Conservation (phyloP, 148 eudicot species). For the Silene uniflora region DNA sequence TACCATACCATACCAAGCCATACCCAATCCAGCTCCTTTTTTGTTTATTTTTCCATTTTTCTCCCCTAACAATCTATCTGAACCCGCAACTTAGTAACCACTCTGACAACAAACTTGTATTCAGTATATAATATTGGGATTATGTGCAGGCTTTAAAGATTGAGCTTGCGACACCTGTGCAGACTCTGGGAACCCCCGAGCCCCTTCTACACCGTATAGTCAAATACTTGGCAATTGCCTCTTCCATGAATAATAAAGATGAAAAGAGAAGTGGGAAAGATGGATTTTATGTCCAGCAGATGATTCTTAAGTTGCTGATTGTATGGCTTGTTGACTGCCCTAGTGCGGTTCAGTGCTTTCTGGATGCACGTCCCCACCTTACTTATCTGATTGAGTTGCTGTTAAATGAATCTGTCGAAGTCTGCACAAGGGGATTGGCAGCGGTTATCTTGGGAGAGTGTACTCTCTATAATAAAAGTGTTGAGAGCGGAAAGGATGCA, state of each 20-base stretch:
- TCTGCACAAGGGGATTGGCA: slow-evolving; percentile 66
- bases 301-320: slow-evolving; percentile 72
- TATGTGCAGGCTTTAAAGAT: slow-evolving; percentile 66
- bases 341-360: slow-evolving; percentile 71
- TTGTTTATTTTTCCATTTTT: no score
- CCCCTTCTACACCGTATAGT: slow-evolving; percentile 92
- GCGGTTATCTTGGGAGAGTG: slow-evolving; percentile 84
- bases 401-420: slow-evolving; percentile 53
- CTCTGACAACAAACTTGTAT: no score
- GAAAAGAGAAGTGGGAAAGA: slow-evolving; percentile 48
- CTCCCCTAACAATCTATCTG: no score
- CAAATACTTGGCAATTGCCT: slow-evolving; percentile 87
- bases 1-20: no score
- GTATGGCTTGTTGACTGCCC: slow-evolving; percentile 84
- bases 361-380: slow-evolving; percentile 86
- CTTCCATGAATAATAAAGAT: slow-evolving; percentile 69
- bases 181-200: slow-evolving; percentile 66
- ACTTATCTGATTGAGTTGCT: slow-evolving; percentile 77
- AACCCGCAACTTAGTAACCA: no score
- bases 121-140: slow-evolving; percentile 4
- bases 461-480: slow-evolving; percentile 57
- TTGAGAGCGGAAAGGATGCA: slow-evolving; percentile 63
- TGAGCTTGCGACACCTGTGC: slow-evolving; percentile 69
- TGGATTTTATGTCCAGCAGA: slow-evolving; percentile 50
- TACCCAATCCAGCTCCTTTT: no score